Conservation (phyloP, 2,329 filamentous ascomycete species). For the Simplicillium sp. region DNA sequence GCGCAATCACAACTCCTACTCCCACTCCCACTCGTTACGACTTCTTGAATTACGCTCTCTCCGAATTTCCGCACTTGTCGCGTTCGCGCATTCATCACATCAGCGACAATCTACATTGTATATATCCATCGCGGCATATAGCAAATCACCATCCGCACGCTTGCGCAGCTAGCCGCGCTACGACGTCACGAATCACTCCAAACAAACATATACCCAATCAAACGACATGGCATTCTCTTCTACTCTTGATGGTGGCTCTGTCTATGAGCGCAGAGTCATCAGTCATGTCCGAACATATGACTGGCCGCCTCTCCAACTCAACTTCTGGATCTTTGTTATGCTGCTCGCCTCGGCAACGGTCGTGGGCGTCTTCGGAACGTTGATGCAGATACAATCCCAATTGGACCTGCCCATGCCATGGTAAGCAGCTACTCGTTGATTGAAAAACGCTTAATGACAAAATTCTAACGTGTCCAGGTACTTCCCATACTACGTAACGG, state of each 20-base stretch:
- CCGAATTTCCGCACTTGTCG: too few species aligned
- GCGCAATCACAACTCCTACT: too few species aligned
- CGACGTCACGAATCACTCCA: too few species aligned
- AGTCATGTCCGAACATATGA: conserved; percentile 50
- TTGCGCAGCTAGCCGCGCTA: too few species aligned
- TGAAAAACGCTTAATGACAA: too few species aligned
- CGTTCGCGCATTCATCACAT: too few species aligned
- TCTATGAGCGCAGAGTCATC: conserved; percentile 32
- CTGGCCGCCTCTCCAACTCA: conserved; percentile 59
- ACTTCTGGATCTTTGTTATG: conserved; percentile 60
- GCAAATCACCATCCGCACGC: too few species aligned
- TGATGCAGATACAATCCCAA: conserved; percentile 48
- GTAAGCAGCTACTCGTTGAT: conserved; percentile 26
- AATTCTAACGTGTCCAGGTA: conserved; percentile 36
- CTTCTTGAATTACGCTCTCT: too few species aligned
- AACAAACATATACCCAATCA: neutral
- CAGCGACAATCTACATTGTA: too few species aligned
- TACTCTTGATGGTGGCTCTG: conserved; percentile 28
- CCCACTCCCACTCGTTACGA: too few species aligned
- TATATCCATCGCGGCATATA: too few species aligned
- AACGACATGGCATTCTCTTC: conserved; percentile 18
- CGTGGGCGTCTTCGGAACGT: conserved; percentile 51
- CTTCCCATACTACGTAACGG: conserved; percentile 57
- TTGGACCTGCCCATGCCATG: conserved; percentile 48
- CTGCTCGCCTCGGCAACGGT: conserved; percentile 47